Evolutionary conservation across 1,139 yeast species (phyloP), one percentile per base, ranked within the genome.

Genomic region (Geotrichum citri-aurantii): DNA sequence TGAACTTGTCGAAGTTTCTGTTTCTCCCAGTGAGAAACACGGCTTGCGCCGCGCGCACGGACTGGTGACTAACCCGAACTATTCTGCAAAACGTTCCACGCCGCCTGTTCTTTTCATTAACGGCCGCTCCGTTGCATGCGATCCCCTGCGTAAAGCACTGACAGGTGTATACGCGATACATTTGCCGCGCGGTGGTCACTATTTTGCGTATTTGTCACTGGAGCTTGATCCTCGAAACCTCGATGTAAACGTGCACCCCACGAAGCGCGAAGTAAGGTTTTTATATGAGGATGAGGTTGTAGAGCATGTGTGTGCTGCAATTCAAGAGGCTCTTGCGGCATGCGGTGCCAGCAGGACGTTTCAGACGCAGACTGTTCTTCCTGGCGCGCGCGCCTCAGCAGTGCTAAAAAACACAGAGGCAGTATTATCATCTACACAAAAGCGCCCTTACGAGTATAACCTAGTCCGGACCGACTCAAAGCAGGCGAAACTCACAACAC

Each of bases 191-290:
- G 96, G 96, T 0, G 81, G 81, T 52, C 84, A 80, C 63, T 88
- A 96, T 0, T 93, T 93, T 69, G 79, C 89, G 1, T 93, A 91
- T 71, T 64, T 93, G 57, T 79, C 89, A 52, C 70, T 93, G 24
- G 77, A 77, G 46, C 82, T 93, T 5, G 76, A 78, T 21, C 88
- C 97, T 0, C 75, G 74, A 40, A 85, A 86, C 61, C 77, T 93
- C 14, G 99, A 93, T 70, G 99, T 93, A 11, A 93, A 93, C 70
- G 85, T 95, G 10, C 99, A 95, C 68, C 99, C 99, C 0, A 93
- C 99, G 0, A 93, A 93, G 67, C 79, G 95, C 57, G 98, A 93
- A 67, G 98, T 95, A 1, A 73, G 96, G 55, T 91, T 95, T 69
- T 74, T 93, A 44, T 73, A 84, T 68, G 98, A 95, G 67, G 95